Base-by-base conservation (phyloP, 2,329 filamentous ascomycete species). In the Neofusicoccum laricinum region DNA sequence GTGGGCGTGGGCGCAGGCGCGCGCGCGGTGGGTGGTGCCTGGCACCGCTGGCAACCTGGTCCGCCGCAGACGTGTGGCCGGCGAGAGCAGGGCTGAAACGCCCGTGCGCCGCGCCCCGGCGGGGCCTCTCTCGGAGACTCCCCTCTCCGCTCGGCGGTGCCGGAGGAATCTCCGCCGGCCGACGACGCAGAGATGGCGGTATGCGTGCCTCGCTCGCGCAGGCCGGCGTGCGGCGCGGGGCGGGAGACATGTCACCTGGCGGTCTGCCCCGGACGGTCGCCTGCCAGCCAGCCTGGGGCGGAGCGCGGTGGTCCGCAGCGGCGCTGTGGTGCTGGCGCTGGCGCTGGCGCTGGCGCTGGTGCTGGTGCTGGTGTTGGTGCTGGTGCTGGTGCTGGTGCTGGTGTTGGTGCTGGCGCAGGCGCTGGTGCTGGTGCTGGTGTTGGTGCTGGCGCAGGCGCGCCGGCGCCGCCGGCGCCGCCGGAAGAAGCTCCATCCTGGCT, bases 21-120 rank as follows among this genome's bases (percentile, higher is more conserved):
- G 55, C 40, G 40, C 12, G 40, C 8, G 15, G 34, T 43, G 58
- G 58, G 55, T 46, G 55, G 58, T 61, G 17, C 58, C 43, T 49
- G 32, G 58, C 32, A 38, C 49, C 49, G 41, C 34, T 45, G 7
- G 53, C 53, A 30, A 15, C 25, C 14, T 30, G 25, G 25, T 30
- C 7, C 7, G 25, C 19, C 17, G n/a, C 45, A 17, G 45, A 48
- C 45, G 45, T 25, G 34, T 12, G 49, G 14, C 25, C 49, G 5
- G 49, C 25, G 25, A 38, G 57, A 41, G 58, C 58, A 61, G 40
- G 58, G 45, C 58, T 61, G 58, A 61, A 61, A 61, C 58, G 58
- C 32, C 46, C 34, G 45, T 61, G 45, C 45, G 17, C 46, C 25
- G 25, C 21, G 41, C 36, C 17, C 30, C 19, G 55, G 40, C 41